Conservation (phyloP, 257 asterid species). For the Striga asiatica region DNA sequence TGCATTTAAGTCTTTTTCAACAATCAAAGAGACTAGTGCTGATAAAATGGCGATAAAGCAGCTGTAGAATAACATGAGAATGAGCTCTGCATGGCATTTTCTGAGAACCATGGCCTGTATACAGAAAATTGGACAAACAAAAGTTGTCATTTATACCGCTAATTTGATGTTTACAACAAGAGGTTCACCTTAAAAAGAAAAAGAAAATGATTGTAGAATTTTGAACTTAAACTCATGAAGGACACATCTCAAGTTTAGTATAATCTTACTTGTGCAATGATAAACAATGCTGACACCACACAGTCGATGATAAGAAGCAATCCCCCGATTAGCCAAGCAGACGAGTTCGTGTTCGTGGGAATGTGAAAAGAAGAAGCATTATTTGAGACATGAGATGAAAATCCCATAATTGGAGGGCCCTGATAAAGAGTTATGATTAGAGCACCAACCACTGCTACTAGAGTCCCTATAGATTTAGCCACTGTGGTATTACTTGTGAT, state of each 20-base stretch:
- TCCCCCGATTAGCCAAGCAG: conserved; percentile 56
- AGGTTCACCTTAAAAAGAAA: too few species aligned
- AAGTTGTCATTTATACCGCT: background rate
- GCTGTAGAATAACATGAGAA: conserved; percentile 61
- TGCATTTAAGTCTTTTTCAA: conserved; percentile 29
- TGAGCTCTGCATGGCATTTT: conserved; percentile 48
- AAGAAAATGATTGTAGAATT: too few species aligned
- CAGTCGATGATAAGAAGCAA: conserved; percentile 34
- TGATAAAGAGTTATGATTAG: conserved; percentile 36
- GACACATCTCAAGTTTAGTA: background rate
- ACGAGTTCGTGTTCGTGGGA: conserved; percentile 22
- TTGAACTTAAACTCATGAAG: background rate
- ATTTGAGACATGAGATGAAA: conserved; percentile 15
- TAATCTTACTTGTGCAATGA: conserved; percentile 43
- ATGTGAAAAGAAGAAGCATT: conserved; percentile 8
- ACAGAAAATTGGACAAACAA: background rate
- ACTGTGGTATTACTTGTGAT: conserved; percentile 28
- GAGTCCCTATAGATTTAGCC: conserved; percentile 44
- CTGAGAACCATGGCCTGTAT: conserved; percentile 49
- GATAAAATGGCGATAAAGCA: conserved; percentile 37
- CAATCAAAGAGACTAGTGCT: conserved; percentile 28
- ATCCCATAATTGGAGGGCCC: conserved; percentile 37
- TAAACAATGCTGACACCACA: conserved; percentile 30
- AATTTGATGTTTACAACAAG: too few species aligned
- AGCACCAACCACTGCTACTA: conserved; percentile 45